These are phyloP conservation scores for Penicillium sclerotigenum DNA, from an alignment of 2,329 filamentous ascomycete species.

Conservation along the genomic window DNA sequence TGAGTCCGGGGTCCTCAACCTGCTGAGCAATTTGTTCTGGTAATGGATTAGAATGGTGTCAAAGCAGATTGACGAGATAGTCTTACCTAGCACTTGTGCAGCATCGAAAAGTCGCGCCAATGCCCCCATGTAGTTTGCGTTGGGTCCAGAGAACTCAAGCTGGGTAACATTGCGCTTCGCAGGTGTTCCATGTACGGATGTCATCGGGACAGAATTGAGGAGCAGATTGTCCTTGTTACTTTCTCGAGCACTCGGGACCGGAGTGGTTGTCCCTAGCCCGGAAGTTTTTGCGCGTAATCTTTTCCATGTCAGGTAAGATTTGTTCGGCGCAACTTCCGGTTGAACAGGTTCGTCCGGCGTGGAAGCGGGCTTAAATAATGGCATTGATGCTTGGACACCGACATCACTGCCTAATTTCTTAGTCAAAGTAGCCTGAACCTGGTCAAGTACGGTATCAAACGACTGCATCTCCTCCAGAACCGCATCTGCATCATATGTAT, in stretches of 20 bases:
- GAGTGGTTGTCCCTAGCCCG: constrained; percentile 51
- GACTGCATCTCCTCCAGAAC: constrained; percentile 92
- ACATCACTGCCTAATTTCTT: constrained; percentile 94
- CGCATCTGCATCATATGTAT: constrained; percentile 86
- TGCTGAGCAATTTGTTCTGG: constrained; percentile 92
- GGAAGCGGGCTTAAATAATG: constrained; percentile 66
- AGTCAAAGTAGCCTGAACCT: constrained; percentile 69
- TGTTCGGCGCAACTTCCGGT: constrained; percentile 52
- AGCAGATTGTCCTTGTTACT: constrained; percentile 59
- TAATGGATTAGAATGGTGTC: constrained; percentile 7
- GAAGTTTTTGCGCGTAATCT: constrained; percentile 88
- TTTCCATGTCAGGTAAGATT: constrained; percentile 81
- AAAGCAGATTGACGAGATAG: background rate
- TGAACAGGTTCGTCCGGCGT: constrained; percentile 46
- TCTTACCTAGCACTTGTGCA: constrained; percentile 80
- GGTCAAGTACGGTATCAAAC: constrained; percentile 79
- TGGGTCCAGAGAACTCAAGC: constrained; percentile 74
- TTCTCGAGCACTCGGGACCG: constrained; percentile 40
- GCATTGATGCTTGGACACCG: constrained; percentile 70
- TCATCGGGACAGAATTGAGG: constrained; percentile 78
- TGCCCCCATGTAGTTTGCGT: constrained; percentile 86
- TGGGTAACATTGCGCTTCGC: constrained; percentile 68
- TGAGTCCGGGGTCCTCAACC: constrained; percentile 89
- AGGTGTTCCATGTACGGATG: constrained; percentile 56
- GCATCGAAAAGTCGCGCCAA: constrained; percentile 90